phyloP scores from a whole-genome alignment of 352 stramenopile species.

The Phytopythium mirpurense region DNA sequence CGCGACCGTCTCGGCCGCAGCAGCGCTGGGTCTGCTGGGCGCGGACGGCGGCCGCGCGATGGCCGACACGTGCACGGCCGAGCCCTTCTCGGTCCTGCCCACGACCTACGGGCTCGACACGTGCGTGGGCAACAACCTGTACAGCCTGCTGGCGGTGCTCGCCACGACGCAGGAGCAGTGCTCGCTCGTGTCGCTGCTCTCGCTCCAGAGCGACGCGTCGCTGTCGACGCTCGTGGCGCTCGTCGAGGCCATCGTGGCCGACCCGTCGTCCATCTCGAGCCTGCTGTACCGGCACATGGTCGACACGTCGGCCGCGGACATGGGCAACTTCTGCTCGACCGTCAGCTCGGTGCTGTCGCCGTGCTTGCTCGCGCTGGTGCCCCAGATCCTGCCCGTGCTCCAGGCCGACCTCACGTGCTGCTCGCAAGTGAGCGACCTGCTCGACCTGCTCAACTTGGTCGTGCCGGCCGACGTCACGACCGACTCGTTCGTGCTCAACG shows the following conservation, averaged over 20 bases:
- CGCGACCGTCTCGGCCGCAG: slow-evolving; percentile 9
- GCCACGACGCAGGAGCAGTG: slow-evolving; percentile 30
- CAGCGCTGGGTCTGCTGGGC: slow-evolving; percentile 8
- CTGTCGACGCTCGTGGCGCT: slow-evolving; percentile 21
- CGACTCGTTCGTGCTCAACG: slow-evolving; percentile 37
- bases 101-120: slow-evolving; percentile 35
- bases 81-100: slow-evolving; percentile 29
- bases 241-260: slow-evolving; percentile 26
- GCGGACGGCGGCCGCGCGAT: neutral
- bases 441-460: slow-evolving; percentile 40
- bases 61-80: slow-evolving; percentile 19
- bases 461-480: slow-evolving; percentile 30
- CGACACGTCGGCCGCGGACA: slow-evolving; percentile 18
- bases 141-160: slow-evolving; percentile 20
- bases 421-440: slow-evolving; percentile 30
- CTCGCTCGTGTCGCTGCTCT: slow-evolving; percentile 27
- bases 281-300: slow-evolving; percentile 45
- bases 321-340: slow-evolving; percentile 41
- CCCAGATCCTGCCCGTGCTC: slow-evolving; percentile 23
- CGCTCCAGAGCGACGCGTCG: slow-evolving; percentile 24
- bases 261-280: slow-evolving; percentile 26
- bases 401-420: slow-evolving; percentile 44
- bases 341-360: slow-evolving; percentile 30
- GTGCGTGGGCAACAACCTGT: slow-evolving; percentile 46
- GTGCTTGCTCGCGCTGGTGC: slow-evolving; percentile 31